phyloP scores from a whole-genome alignment of 2,329 filamentous ascomycete genomes.

The Macrophomina phaseolina region DNA sequence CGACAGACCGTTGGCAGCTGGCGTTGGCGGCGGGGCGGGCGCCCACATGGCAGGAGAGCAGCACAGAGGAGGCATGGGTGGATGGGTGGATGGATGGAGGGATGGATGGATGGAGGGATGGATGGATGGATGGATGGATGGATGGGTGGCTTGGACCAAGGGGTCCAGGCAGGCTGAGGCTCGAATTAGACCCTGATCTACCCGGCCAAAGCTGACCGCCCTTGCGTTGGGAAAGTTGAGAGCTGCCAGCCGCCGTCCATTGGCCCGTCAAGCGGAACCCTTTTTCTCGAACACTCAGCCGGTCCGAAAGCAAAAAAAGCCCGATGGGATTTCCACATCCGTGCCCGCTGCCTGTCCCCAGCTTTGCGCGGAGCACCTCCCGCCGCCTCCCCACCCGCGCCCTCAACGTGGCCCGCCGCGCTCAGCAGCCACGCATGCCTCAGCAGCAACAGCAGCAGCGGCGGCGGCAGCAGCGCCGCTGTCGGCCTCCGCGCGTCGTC shows the following conservation, averaged over 20 bases:
- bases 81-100: not conserved
- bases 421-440: not conserved
- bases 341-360: conserved; percentile 6
- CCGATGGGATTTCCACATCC: conserved; percentile 5
- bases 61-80: not conserved
- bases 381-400: not conserved
- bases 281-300: conserved; percentile 22
- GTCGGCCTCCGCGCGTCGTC: not conserved
- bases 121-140: not conserved
- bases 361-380: conserved; percentile 21
- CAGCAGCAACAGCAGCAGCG: not conserved
- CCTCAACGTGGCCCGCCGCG: not conserved
- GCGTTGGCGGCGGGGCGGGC: not conserved
- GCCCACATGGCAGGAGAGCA: not conserved
- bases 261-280: conserved; percentile 6
- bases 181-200: conserved; percentile 25
- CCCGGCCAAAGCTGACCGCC: conserved; percentile 17
- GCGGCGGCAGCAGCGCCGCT: not conserved
- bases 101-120: not conserved
- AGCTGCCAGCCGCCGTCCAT: not conserved
- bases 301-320: conserved; percentile 16
- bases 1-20: conserved; percentile 5
- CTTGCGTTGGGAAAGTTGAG: not conserved
- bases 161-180: conserved; percentile 8
- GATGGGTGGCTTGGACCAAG: not conserved